Evolutionary conservation across 345 rosid genomes (phyloP), one percentile per base, ranked within the genome.

Genomic region (Brassica nigra): DNA sequence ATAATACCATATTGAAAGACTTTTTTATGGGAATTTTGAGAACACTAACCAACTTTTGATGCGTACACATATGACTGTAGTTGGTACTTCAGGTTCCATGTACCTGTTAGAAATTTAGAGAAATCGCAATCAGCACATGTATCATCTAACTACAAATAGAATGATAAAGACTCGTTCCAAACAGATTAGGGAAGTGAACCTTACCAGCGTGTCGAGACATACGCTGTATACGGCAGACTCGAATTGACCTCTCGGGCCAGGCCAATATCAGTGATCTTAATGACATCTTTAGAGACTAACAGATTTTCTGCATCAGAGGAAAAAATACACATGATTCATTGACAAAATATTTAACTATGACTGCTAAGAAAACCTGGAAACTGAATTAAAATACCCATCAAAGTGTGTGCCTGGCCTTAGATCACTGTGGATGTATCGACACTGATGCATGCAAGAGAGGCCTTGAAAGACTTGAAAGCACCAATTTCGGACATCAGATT

Each of bases 181-280:
- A 52, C 52, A 36, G 75, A 79, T 68, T 59, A 8, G 8, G 67
- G 57, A 52, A 44, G 33, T 49, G 42, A 67, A 73, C 79, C 97
- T 47, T 84, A 94, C 99, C 97, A 95, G 59, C 99, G 94, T 16
- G 99, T 91, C n/a, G 97, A 91, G 66, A 95, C 99, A 70, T 94
- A 92, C 62, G 90, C 92, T 1, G 97, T 92, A 39, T 83, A 95
- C 1, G 97, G 97, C 29, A 97, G 99, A 69, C 83, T 88, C 6
- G 97, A 92, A 76, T 75, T 80, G 54, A 91, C 85, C 83, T 95
- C 99, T 42, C 97, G 89, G 44, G 95, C 99, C 77, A 95, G 92
- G 66, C 99, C 99, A 77, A 95, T 90, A 89, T 95, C 99, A 81
- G 97, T 97, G 83, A 95, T 85, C 83, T 92, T 95, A 75, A 95